Base-by-base conservation (phyloP, 2,329 filamentous ascomycete species). In the Huntiella savannae region DNA sequence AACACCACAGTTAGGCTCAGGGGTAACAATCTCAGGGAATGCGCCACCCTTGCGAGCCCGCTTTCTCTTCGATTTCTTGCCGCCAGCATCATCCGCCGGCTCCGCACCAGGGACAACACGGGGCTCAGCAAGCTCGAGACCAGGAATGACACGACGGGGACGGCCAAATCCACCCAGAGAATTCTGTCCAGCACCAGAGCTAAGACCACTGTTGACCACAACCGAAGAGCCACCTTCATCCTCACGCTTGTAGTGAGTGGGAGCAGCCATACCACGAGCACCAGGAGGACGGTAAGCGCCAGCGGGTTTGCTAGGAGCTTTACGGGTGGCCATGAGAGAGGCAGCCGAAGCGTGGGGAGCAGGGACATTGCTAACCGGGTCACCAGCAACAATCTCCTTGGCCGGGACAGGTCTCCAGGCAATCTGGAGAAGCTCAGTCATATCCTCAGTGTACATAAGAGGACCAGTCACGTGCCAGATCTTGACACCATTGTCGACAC, bases 41-140 rank as follows among this genome's bases (percentile, higher is more conserved):
- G 87, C 91, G 44, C 75, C 74, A 28, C 6, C 22, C 65, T 95
- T 96, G 71, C 92, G 95, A 54, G 70, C 73, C 53, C 91, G 76
- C 74, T 96, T 96, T 75, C 96, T 96, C 75, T 96, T 96, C 66
- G 95, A 95, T 73, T 95, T 95, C 66, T 91, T 92, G 52, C 82
- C 87, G 51, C 91, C 61, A 54, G 73, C 78, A 54, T 83, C 82
- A 50, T 85, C 81, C 59, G 71, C 78, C 33, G 72, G 67, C 50
- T 71, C 74, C 11, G 80, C 75, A 4, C 73, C 71, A 19, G 78
- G 75, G 40, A 82, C 69, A 51, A 72, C 73, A 40, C 79, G 75
- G n/a, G 82, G 75, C 48, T 78, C 74, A 1, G 70, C 70, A 28
- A 78, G 68, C 58, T 95, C 87, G 3, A 88, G 87, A 28, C 91